Evolutionary conservation across 306 rosid genomes (phyloP).

Genomic region (Pterocarpus macrocarpus): DNA sequence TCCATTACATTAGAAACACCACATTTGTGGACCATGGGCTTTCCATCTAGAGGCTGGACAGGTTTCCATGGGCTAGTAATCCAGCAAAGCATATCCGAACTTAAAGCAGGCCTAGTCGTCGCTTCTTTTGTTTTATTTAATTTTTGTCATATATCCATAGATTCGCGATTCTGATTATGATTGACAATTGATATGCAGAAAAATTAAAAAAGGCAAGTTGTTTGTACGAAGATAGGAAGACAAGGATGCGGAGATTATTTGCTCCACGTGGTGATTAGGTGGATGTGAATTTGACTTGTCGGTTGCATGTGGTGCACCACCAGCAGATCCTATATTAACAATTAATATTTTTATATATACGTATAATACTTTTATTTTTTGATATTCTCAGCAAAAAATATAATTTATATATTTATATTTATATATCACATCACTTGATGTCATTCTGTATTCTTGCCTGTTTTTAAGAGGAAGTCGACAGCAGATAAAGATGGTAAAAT

Average conservation of each 20-base stretch:
- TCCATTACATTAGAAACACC: background rate
- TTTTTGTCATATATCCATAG: background rate
- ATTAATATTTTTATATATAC: no score
- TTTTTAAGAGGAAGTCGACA: no score
- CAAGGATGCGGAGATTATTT: background rate
- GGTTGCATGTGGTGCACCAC: background rate
- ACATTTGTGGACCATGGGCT: background rate
- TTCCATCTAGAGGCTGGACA: slow-evolving; percentile 10
- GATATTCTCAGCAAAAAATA: no score
- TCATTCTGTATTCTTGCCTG: no score
- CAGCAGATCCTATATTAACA: background rate
- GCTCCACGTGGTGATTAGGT: slow-evolving; percentile 12
- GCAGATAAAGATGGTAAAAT: no score
- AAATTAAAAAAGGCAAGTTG: background rate
- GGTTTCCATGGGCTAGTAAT: background rate
- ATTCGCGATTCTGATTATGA: background rate
- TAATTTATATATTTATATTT: no score
- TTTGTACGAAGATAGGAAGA: background rate
- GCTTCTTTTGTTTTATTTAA: background rate
- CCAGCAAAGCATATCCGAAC: background rate
- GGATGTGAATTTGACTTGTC: background rate
- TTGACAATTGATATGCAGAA: no score
- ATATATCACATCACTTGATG: no score
- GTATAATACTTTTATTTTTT: no score
- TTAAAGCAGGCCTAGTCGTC: background rate